A percentile compares a stretch with the other conserved stretches of the same genome.
These are phyloP conservation scores for Aspergillus brasiliensis DNA, from an alignment of 2,329 filamentous ascomycete species.

Conservation along the genomic window DNA sequence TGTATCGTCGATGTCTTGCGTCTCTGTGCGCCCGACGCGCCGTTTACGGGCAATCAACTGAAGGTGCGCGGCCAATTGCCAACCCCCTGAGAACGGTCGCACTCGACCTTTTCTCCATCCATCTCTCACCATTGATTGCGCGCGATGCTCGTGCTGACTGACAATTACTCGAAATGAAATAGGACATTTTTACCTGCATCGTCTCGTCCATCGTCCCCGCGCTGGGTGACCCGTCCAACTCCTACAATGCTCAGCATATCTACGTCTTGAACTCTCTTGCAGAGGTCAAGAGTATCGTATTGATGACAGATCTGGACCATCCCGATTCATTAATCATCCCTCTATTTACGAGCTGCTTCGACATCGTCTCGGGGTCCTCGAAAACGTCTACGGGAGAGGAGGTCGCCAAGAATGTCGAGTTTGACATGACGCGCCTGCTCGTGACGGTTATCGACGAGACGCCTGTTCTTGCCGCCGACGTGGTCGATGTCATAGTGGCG, in stretches of 20 bases:
- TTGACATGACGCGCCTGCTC: conserved; percentile 84
- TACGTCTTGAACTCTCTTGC: conserved; percentile 86
- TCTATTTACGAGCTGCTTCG: conserved; percentile 87
- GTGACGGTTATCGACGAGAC: conserved; percentile 86
- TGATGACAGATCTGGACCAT: conserved; percentile 84
- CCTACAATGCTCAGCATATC: conserved; percentile 91
- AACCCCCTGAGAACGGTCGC: not conserved
- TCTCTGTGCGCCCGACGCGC: conserved; percentile 91
- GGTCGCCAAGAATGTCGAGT: conserved; percentile 89
- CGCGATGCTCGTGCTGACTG: conserved; percentile 17
- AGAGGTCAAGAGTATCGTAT: conserved; percentile 90
- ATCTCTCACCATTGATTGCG: not conserved
- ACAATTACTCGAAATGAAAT: conserved; percentile 7
- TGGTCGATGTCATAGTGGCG: conserved; percentile 90
- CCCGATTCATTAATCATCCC: conserved; percentile 76
- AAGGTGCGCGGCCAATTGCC: conserved; percentile 62
- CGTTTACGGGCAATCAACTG: conserved; percentile 84
- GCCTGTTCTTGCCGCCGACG: conserved; percentile 71
- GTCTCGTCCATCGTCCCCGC: conserved; percentile 80
- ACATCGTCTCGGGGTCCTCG: conserved; percentile 79
- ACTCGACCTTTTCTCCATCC: not conserved
- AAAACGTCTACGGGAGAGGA: conserved; percentile 77
- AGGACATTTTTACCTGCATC: conserved; percentile 94
- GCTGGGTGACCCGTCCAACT: conserved; percentile 80
- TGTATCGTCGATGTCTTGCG: conserved; percentile 92